A percentile compares a stretch with the other conserved stretches of the same genome.
These are phyloP conservation scores for Suhomyces pyralidae DNA, from an alignment of 805 yeast species.

Conservation along the genomic window DNA sequence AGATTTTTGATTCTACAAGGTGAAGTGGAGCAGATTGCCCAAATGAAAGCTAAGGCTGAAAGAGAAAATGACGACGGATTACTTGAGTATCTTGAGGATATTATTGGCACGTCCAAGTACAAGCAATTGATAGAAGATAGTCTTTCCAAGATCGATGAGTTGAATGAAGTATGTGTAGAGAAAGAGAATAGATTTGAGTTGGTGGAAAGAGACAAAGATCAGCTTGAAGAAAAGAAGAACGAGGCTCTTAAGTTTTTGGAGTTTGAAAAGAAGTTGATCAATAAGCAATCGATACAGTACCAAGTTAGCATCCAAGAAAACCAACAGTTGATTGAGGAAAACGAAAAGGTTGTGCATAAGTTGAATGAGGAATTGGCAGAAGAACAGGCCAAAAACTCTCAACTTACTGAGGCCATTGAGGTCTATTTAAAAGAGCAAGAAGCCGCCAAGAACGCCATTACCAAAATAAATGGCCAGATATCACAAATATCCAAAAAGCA, in stretches of 20 bases:
- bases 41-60: constrained; percentile 97
- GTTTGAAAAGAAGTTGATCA: constrained; percentile 58
- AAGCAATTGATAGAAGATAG: constrained; percentile 71
- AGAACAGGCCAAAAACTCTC: constrained; percentile 43
- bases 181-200: constrained; percentile 76
- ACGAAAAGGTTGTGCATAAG: constrained; percentile 35
- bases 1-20: constrained; percentile 94
- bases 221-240: constrained; percentile 62
- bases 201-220: constrained; percentile 71
- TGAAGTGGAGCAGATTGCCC: constrained; percentile 97
- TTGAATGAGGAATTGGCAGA: constrained; percentile 39
- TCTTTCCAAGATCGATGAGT: constrained; percentile 57
- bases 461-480: constrained; percentile 23
- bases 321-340: constrained; percentile 36
- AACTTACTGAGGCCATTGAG: constrained; percentile 26
- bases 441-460: constrained; percentile 22
- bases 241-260: constrained; percentile 65
- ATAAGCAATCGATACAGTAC: constrained; percentile 51
- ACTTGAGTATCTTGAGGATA: constrained; percentile 91
- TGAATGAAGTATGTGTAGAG: constrained; percentile 77
- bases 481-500: constrained; percentile 23
- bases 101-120: constrained; percentile 89
- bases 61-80: constrained; percentile 89
- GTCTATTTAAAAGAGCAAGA: constrained; percentile 33
- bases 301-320: constrained; percentile 51